Base-by-base conservation (phyloP, 345 rosid species). In the Erysimum cheiranthoides region DNA sequence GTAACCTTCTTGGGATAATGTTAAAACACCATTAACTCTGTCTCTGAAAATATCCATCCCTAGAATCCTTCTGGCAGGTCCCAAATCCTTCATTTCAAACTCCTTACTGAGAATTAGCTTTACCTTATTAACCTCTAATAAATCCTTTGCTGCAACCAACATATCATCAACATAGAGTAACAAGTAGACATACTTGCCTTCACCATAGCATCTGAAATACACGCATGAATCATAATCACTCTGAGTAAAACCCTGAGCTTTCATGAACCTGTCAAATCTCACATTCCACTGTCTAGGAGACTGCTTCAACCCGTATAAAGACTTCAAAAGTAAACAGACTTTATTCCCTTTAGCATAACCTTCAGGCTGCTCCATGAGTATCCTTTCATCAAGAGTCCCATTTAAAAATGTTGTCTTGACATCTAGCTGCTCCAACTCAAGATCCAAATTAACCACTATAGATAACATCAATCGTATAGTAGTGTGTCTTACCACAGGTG, bases 31-130 rank as follows among this genome's bases (percentile, higher is more conserved):
- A 7, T 45, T 42, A 6, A 6, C 9, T 10, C 2, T 8, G 0
- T 65, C 31, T 13, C 47, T 61, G 5, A 10, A 3, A 6, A 65
- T 65, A 8, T 42, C 40, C 17, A 40, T 45, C 0, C 35, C 60
- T 16, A 30, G 38, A 3, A 67, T 67, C 14, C 43, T 67, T 5
- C 17, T 67, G 0, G 43, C 13, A 0, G 17, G 16, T 10, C 58
- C 71, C 7, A 67, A 13, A 1, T 50, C 71, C 4, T 67, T 67
- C 71, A 67, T 50, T 0, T 67, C 60, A 67, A 67, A 61, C 12
- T 61, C 53, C 1, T 10, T 14, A 2, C 27, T n/a, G 1, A 63
- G 5, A 4, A 4, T 13, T 0, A 3, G 11, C 8, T 62, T 42
- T 3, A 43, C 2, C 5, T 2, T 13, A 0, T 27, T 5, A 7